phyloP scores from a whole-genome alignment of 2,329 filamentous ascomycete genomes.

The Fusarium compactum region DNA sequence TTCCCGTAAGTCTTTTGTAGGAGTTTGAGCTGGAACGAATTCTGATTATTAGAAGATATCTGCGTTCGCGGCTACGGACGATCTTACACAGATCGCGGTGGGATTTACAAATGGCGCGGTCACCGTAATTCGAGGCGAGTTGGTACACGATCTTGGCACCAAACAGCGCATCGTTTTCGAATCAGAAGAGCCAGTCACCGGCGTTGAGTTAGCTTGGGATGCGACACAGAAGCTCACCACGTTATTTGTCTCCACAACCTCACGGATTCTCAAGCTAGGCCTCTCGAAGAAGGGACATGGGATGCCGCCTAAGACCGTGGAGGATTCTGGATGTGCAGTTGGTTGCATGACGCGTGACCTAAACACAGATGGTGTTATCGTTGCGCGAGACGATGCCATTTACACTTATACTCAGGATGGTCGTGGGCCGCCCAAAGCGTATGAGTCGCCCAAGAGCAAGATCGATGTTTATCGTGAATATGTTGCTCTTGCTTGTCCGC shows the following conservation, averaged over 20 bases:
- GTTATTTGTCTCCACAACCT: slow-evolving; percentile 92
- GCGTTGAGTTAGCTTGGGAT: slow-evolving; percentile 79
- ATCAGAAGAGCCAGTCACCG: slow-evolving; percentile 95
- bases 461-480: slow-evolving; percentile 87
- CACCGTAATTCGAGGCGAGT: slow-evolving; percentile 90
- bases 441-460: slow-evolving; percentile 89
- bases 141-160: slow-evolving; percentile 94
- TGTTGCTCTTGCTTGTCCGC: slow-evolving; percentile 86
- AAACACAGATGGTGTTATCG: slow-evolving; percentile 83
- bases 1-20: slow-evolving; percentile 72
- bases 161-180: slow-evolving; percentile 96
- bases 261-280: slow-evolving; percentile 84
- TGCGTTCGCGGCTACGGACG: slow-evolving; percentile 86
- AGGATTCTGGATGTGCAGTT: slow-evolving; percentile 90
- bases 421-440: slow-evolving; percentile 87
- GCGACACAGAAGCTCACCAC: slow-evolving; percentile 69
- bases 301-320: slow-evolving; percentile 86
- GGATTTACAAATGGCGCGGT: slow-evolving; percentile 97
- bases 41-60: slow-evolving; percentile 70
- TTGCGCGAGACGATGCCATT: slow-evolving; percentile 94
- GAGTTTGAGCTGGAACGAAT: accelerated
- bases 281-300: slow-evolving; percentile 92
- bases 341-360: slow-evolving; percentile 93
- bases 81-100: slow-evolving; percentile 91
- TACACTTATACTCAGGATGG: slow-evolving; percentile 92